Evolutionary conservation across 768 basidiomycete genomes (phyloP).

Genomic region (Boletus coccyginus): DNA sequence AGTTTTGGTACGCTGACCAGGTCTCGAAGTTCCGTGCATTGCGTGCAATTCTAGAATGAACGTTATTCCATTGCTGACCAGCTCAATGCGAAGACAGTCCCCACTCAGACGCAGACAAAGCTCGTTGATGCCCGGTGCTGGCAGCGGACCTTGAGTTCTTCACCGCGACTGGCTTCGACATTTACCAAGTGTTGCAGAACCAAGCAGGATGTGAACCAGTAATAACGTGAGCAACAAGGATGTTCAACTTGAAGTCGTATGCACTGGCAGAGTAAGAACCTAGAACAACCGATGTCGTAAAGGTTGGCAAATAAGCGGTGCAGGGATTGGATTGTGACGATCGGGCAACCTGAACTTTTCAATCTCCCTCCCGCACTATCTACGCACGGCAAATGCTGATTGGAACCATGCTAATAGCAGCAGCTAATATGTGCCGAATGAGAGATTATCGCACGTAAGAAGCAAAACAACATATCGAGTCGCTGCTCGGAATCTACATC

Average conservation of each 20-base stretch:
- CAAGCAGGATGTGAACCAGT: neutral
- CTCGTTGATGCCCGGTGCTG: conserved; percentile 26
- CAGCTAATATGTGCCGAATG: conserved; percentile 1
- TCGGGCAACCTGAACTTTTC: neutral
- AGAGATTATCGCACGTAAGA: conserved; percentile 3
- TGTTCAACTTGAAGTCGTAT: conserved; percentile 1
- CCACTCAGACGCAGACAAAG: conserved; percentile 49
- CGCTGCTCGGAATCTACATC: conserved; percentile 3
- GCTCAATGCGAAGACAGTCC: conserved; percentile 7
- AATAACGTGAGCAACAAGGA: neutral
- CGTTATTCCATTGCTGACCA: conserved; percentile 1
- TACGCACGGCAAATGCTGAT: neutral
- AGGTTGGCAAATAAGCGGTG: neutral
- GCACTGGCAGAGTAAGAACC: neutral
- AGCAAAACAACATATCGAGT: conserved; percentile 7
- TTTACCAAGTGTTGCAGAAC: neutral
- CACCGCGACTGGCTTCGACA: conserved; percentile 17
- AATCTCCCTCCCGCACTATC: neutral
- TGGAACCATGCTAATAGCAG: neutral
- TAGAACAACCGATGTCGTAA: conserved; percentile 16
- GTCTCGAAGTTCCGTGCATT: conserved; percentile 48
- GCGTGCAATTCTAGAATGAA: conserved; percentile 42
- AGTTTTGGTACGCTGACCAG: conserved; percentile 48
- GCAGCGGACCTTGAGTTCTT: conserved; percentile 12
- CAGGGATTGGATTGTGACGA: no score